A percentile compares a stretch with the other conserved stretches of the same genome.
Evolutionary conservation across 2,329 filamentous ascomycete genomes (phyloP).

Genomic region (Penicillium paneum): DNA sequence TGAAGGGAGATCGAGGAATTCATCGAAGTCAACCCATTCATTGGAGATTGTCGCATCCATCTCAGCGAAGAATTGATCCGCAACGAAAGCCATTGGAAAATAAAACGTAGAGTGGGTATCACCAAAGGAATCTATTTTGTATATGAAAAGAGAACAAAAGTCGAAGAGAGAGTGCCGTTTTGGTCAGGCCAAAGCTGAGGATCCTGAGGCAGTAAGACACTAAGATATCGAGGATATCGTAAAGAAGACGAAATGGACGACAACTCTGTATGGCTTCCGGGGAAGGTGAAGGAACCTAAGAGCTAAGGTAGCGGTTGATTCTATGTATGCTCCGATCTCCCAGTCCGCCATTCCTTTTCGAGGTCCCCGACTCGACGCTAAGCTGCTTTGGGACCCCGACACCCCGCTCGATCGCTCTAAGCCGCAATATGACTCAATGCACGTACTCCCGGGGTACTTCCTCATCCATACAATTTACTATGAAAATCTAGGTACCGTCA

Average conservation of each 20-base stretch:
- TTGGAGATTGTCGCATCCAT: conserved; percentile 22
- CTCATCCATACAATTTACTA: neutral
- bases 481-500: neutral
- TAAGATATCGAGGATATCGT: neutral
- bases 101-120: conserved; percentile 5
- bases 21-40: conserved; percentile 36
- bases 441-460: neutral
- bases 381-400: conserved; percentile 27
- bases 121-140: conserved; percentile 3
- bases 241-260: conserved; percentile 1
- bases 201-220: conserved; percentile 2
- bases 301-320: conserved; percentile 19
- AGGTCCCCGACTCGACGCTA: conserved; percentile 30
- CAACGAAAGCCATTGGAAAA: conserved; percentile 26
- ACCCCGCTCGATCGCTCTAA: conserved; percentile 11
- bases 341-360: conserved; percentile 21
- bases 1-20: conserved; percentile 32
- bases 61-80: conserved; percentile 26
- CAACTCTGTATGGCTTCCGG: conserved; percentile 2
- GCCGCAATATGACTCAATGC: conserved; percentile 10
- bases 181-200: neutral
- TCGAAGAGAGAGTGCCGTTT: neutral
- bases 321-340: conserved; percentile 6
- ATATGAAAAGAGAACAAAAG: neutral
- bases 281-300: conserved; percentile 17